Percentiles rank a stretch among this genome's conserved stretches.
These are phyloP conservation scores for Quillaja saponaria DNA, from an alignment of 306 rosid species.

Conservation along the genomic window DNA sequence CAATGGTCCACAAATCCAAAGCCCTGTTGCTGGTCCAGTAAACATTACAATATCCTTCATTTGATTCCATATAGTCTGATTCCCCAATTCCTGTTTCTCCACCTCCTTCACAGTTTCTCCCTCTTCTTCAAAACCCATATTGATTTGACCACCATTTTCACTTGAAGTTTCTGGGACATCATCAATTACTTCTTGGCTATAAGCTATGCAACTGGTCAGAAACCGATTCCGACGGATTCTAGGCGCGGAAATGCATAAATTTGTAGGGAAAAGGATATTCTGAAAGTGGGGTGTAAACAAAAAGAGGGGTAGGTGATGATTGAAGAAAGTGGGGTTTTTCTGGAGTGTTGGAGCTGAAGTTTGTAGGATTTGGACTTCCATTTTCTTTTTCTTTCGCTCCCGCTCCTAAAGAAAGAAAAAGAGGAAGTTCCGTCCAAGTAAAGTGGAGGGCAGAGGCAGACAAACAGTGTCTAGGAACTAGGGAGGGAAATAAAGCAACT, in stretches of 20 bases:
- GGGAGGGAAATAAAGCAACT: too few relatives aligned
- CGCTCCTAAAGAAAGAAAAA: constrained; percentile 17
- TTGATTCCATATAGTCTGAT: constrained; percentile 59
- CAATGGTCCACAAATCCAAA: constrained; percentile 83
- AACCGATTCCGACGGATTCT: constrained; percentile 3
- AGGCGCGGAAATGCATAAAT: constrained; percentile 16
- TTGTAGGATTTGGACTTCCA: constrained; percentile 36
- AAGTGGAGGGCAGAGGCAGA: too few relatives aligned
- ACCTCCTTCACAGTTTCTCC: constrained; percentile 12
- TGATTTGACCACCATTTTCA: constrained; percentile 20
- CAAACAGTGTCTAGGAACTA: too few relatives aligned
- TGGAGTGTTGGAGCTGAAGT: constrained; percentile 22
- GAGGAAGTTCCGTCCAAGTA: background rate
- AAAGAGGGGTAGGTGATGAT: constrained; percentile 12
- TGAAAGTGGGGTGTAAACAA: constrained; percentile 25
- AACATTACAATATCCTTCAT: constrained; percentile 68
- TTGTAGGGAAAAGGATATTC: constrained; percentile 21
- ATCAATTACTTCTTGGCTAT: constrained; percentile 25
- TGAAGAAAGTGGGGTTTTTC: constrained; percentile 33
- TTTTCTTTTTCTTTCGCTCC: constrained; percentile 1
- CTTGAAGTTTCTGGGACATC: background rate
- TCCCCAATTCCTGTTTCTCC: constrained; percentile 39
- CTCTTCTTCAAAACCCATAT: constrained; percentile 13
- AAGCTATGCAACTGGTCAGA: constrained; percentile 25
- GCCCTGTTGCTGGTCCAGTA: constrained; percentile 76